Percentiles rank a stretch among this genome's conserved stretches.
Conservation (phyloP, 768 basidiomycete species). For the Saitozyma sp. region DNA sequence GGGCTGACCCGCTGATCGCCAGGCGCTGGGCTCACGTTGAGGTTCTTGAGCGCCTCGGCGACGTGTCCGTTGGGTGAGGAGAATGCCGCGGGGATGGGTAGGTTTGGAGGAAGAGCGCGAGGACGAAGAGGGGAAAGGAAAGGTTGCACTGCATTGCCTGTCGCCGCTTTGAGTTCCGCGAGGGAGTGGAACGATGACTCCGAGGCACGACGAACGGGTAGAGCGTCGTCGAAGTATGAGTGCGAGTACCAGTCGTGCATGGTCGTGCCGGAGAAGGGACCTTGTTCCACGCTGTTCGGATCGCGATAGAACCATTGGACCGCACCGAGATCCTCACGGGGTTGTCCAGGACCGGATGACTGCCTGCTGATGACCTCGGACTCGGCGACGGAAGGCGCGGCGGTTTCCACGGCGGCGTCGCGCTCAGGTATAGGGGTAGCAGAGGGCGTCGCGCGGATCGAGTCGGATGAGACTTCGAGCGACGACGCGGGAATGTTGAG, state of each 20-base stretch:
- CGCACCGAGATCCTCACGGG: conserved; percentile 29
- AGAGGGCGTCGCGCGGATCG: conserved; percentile 42
- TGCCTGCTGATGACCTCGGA: background rate
- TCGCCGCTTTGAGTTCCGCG: conserved; percentile 48
- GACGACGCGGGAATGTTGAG: conserved; percentile 29
- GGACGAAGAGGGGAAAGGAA: conserved; percentile 55
- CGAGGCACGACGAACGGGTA: conserved; percentile 73
- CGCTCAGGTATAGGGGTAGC: conserved; percentile 48
- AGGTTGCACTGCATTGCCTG: conserved; percentile 50
- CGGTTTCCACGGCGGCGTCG: conserved; percentile 33
- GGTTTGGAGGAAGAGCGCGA: conserved; percentile 50
- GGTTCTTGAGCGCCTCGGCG: too few species aligned
- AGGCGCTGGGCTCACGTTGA: too few species aligned
- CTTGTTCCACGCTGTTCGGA: conserved; percentile 87
- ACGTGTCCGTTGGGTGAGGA: too few species aligned
- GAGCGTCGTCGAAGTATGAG: conserved; percentile 78
- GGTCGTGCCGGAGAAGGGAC: conserved; percentile 80
- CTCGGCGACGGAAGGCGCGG: background rate
- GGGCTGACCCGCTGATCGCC: too few species aligned
- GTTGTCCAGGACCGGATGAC: conserved; percentile 10
- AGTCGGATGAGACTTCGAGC: conserved; percentile 29
- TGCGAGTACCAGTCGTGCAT: conserved; percentile 96
- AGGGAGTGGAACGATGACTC: conserved; percentile 53
- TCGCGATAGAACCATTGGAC: conserved; percentile 92
- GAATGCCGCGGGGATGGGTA: too few species aligned